Base-by-base conservation (phyloP, 2,329 filamentous ascomycete genomes). In the Paraphaeosphaeria sporulosa region DNA sequence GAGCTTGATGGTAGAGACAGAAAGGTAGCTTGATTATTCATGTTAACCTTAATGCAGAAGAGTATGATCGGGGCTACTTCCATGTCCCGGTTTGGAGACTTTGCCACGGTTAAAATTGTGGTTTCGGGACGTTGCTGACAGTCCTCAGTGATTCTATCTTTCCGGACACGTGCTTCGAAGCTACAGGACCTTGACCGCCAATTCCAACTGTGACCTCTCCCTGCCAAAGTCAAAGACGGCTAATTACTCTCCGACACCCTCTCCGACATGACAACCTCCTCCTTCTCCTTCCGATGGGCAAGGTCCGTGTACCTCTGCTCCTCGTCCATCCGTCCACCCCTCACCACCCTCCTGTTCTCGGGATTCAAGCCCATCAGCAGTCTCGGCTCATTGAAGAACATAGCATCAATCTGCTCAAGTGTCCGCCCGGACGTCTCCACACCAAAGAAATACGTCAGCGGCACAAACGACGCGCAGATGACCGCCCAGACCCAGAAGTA, bases 401-500 rank as follows among this genome's bases (percentile, higher is more conserved):
- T 34, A 1, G 46, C 46, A 10, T 48, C 46, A 9, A 48, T 48
- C 25, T 48, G 46, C 25, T 48, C 46, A 25, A 48, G 46, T 12
- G 46, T 48, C 23, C 46, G 15, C 12, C 46, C 46, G 19, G 25
- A 32, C 46, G 46, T 48, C 46, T 48, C 46, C 3, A 48, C 25
- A 7, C 46, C 46, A n/a, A 48, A 48, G 46, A 48, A 48, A 15
- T 48, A 48, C 25, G 46, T 48, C 25, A 48, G 25, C 25, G 46
- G 46, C 17, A 48, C 46, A 48, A 48, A 48, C 17, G 13, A n/a
- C 46, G 46, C 46, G n/a, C 46, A 48, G 32, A 48, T 48, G 13
- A 48, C 46, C 6, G 46, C 46, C 46, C 46, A 48, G 5, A 48
- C 46, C 46, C 46, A 48, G 46, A 32, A 48, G 25, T 48, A 48